Conservation (phyloP, 108 stramenopile genomes). For the Cyclotella choctawhatcheeana region DNA sequence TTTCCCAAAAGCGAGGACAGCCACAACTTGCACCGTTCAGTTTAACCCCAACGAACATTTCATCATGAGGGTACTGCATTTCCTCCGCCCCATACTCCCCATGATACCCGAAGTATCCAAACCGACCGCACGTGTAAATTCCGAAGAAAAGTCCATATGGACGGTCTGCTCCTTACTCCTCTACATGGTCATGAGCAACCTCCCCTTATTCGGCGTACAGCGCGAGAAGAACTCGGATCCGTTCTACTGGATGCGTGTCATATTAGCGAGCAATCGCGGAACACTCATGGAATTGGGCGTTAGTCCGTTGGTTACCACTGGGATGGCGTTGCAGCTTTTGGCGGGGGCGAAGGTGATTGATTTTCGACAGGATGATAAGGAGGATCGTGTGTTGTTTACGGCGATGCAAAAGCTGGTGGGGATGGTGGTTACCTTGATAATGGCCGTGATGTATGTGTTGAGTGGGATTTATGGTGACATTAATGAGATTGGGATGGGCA, state of each 20-base stretch:
- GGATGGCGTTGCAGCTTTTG: constrained; percentile 95
- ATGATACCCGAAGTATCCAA: constrained; percentile 74
- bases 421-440: constrained; percentile 95
- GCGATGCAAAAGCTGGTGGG: constrained; percentile 99
- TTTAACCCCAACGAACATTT: neutral
- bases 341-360: constrained; percentile 96
- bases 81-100: constrained; percentile 78
- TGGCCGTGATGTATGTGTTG: constrained; percentile 97
- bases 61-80: constrained; percentile 69
- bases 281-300: constrained; percentile 99
- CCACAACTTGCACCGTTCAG: neutral
- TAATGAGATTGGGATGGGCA: constrained; percentile 94
- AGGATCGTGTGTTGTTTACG: constrained; percentile 96
- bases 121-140: constrained; percentile 59
- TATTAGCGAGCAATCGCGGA: constrained; percentile 98
- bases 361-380: constrained; percentile 96
- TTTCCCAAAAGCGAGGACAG: neutral
- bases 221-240: constrained; percentile 99
- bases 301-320: constrained; percentile 95
- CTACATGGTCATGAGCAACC: no score
- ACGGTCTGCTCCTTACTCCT: constrained; percentile 97
- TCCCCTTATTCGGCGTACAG: no score
- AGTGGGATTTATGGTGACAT: constrained; percentile 99
- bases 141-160: constrained; percentile 97
- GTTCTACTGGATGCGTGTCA: constrained; percentile 99